Evolutionary conservation across 257 asterid genomes (phyloP).

Genomic region (Lithospermum erythrorhizon): DNA sequence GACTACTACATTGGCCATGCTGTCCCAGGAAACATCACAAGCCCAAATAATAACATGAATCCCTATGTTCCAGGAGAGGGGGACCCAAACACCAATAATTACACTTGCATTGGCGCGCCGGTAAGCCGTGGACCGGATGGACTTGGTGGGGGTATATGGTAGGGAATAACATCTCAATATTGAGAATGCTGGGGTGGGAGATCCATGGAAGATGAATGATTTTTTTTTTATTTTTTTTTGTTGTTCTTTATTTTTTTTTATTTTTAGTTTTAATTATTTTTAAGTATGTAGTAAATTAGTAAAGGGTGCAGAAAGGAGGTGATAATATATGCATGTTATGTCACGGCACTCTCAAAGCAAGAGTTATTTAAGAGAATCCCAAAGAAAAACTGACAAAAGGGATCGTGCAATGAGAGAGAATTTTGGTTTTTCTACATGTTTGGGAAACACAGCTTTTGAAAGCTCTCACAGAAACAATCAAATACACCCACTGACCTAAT

Average conservation of each 20-base stretch:
- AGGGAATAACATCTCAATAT: background rate
- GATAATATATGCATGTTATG: slow-evolving; percentile 11
- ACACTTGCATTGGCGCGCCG: slow-evolving; percentile 86
- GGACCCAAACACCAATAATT: slow-evolving; percentile 17
- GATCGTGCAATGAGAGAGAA: slow-evolving; percentile 18
- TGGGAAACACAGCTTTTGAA: slow-evolving; percentile 21
- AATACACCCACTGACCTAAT: slow-evolving; percentile 19
- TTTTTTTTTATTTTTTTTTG: slow-evolving; percentile 1
- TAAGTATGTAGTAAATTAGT: slow-evolving; percentile 8
- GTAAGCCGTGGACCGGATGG: slow-evolving; percentile 35
- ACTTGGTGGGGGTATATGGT: slow-evolving; percentile 12
- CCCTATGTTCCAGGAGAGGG: slow-evolving; percentile 10
- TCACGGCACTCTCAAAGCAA: slow-evolving; percentile 22
- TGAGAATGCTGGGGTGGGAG: background rate
- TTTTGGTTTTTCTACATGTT: slow-evolving; percentile 22
- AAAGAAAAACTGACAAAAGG: slow-evolving; percentile 34
- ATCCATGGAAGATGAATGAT: background rate
- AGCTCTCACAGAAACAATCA: slow-evolving; percentile 19
- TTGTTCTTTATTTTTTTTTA: too few relatives aligned
- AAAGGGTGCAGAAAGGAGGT: slow-evolving; percentile 26
- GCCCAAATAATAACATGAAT: slow-evolving; percentile 1
- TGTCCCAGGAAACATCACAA: slow-evolving; percentile 17
- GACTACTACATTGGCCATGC: slow-evolving; percentile 68
- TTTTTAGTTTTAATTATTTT: background rate
- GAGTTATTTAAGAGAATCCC: slow-evolving; percentile 13